Conservation (phyloP, 164 flowering plant genomes). For the Chimonanthus salicifolius region DNA sequence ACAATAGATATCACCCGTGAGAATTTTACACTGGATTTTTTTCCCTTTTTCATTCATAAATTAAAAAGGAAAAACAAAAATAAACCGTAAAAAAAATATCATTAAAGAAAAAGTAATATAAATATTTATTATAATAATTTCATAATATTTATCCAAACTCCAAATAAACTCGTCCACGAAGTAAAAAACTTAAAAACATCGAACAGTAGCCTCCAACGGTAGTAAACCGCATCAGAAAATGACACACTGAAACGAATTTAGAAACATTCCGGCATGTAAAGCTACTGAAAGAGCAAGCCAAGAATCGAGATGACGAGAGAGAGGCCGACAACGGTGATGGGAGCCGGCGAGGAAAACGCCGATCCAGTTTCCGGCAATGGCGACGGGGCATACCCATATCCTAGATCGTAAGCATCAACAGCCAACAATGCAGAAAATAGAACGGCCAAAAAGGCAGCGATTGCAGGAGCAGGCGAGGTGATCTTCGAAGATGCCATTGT, state of each 20-base stretch:
- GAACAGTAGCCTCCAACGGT: not conserved
- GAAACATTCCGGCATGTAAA: not conserved
- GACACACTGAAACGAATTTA: not conserved
- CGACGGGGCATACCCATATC: not conserved
- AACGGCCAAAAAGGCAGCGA: too few species aligned
- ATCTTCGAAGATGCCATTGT: too few species aligned
- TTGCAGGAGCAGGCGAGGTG: too few species aligned
- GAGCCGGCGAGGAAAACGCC: not conserved
- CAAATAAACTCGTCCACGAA: not conserved
- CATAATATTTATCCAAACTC: not conserved
- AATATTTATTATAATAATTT: not conserved
- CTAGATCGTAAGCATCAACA: too few species aligned
- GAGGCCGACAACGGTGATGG: not conserved
- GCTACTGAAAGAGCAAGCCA: not conserved
- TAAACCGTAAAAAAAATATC: too few species aligned
- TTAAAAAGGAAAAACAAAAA: too few species aligned
- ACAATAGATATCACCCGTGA: too few species aligned
- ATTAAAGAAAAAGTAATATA: not conserved
- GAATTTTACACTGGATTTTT: too few species aligned
- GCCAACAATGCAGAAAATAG: too few species aligned
- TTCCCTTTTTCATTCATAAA: too few species aligned
- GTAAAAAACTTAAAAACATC: not conserved
- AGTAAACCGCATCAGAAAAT: not conserved
- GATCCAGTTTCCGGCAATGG: constrained; percentile 5
- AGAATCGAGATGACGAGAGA: constrained; percentile 2